Base-by-base conservation (phyloP, 768 basidiomycete genomes). In the Leccinum fibrillosum region DNA sequence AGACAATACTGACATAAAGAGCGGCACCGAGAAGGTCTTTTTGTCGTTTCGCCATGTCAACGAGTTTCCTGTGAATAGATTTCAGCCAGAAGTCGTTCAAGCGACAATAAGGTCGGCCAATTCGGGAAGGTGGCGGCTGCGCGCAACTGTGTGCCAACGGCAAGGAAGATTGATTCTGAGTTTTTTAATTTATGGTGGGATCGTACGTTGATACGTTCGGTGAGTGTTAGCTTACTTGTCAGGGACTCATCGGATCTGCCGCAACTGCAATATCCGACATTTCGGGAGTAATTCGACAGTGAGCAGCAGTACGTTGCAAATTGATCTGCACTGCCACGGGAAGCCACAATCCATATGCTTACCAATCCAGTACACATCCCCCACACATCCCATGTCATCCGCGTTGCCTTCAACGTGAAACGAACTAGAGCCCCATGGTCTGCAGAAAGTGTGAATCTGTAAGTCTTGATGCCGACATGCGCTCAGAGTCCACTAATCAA, bases 361-460 rank as follows among this genome's bases (percentile, higher is more conserved):
- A 69, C 60, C 64, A 68, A 69, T 58, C 34, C 15, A 23, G 15
- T 47, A 6, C 25, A 2, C 39, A 39, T 55, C 51, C 28, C 34
- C 34, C 50, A 37, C 50, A 37, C 21, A 44, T 44, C 42, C 47
- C 44, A 64, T 63, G 57, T 56, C 55, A 51, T 44, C 9, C 37
- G 42, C 19, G 42, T 44, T 44, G 42, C 42, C 49, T 49, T 15
- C 62, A 10, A 21, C 47, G 37, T 53, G 52, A 53, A 49, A 44
- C 55, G 5, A 53, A 19, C 66, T 49, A 62, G 58, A 34, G 49
- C 42, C 11, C 47, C 75, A 93, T 93, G 91, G 91, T 93, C 62
- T 93, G 91, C 78, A 86, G 82, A 75, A 93, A 90, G 80, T 93
- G 91, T 74, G 89, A 91, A 76, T 78, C 81, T 73, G 90, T 84